Conservation (phyloP, 306 rosid species). For the Rosa rugosa region DNA sequence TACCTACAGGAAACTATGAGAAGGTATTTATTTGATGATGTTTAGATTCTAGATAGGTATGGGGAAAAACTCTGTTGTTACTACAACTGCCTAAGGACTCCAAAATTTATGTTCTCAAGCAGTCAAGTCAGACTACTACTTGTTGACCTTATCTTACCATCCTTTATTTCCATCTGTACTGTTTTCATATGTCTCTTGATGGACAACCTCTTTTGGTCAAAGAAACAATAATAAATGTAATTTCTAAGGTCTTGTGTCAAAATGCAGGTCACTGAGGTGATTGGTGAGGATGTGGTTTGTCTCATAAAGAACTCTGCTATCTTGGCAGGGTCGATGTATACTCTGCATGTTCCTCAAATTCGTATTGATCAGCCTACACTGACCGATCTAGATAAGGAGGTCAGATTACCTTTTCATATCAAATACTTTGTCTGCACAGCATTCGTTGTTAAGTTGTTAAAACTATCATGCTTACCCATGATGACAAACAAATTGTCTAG, state of each 20-base stretch:
- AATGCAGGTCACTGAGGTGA: conserved; percentile 49
- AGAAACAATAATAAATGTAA: neutral
- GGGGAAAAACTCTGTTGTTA: neutral
- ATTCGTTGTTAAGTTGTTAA: neutral
- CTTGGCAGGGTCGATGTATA: conserved; percentile 48
- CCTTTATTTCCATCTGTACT: neutral
- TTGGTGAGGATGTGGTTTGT: conserved; percentile 50
- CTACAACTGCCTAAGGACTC: neutral
- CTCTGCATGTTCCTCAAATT: conserved; percentile 50
- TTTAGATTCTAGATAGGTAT: neutral
- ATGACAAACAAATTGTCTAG: neutral
- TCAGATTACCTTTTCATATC: conserved; percentile 8
- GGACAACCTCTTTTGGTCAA: conserved; percentile 1
- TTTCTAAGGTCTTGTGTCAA: neutral
- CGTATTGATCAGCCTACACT: conserved; percentile 56
- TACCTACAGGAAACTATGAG: neutral
- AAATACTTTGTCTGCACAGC: neutral
- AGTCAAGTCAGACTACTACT: neutral
- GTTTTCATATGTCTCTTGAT: neutral
- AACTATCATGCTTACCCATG: neutral
- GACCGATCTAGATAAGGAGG: conserved; percentile 53
- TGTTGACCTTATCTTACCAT: neutral
- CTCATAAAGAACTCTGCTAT: conserved; percentile 49
- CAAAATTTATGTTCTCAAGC: neutral
- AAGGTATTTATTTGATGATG: neutral